Base-by-base conservation (phyloP, 768 basidiomycete genomes). In the Rhodotorula paludigena region DNA sequence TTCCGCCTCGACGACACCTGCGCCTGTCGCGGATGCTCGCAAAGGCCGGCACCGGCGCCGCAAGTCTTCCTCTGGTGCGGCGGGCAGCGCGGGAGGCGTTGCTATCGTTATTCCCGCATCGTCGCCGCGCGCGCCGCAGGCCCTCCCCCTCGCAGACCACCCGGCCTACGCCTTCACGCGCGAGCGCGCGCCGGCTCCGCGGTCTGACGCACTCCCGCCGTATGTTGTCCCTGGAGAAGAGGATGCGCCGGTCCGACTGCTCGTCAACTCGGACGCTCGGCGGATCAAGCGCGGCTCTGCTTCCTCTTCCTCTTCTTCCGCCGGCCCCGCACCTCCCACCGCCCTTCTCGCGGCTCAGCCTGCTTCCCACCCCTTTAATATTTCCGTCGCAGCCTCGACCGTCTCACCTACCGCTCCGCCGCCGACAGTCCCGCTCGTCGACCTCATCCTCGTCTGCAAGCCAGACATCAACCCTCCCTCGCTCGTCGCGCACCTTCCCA, bases 391-490 rank as follows among this genome's bases (percentile, higher is more conserved):
- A n/a, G n/a, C 36, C 36, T 6, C 44, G 30, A 0, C 42, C 69
- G 23, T 38, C 11, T 16, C 60, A 48, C 45, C 65, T 2, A 30
- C 49, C 52, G 35, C 56, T 36, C 47, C 44, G 64, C 53, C 42
- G 39, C 56, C 25, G 47, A 35, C 77, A 2, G 42, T 65, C 35
- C 66, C 73, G 69, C 82, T 54, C 45, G 48, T 71, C 67, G 74
- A 67, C 58, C 66, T 68, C 56, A 80, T 92, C 35, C 83, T 91
- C 66, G 87, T 85, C 42, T 92, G 90, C 77, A 82, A 83, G 49
- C 84, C 84, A 39, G 90, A 92, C 74, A 78, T 91, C 64, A 84
- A 90, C 75, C 88, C 90, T 18, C 82, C 85, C 15, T 78, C 85
- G 25, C 79, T 91, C 57, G 80, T 90, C 58, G 85, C 84, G 54